Evolutionary conservation across 495 filamentous ascomycete species (phyloP), one percentile per base, ranked within the genome.

Genomic region (Annulohypoxylon bovei): DNA sequence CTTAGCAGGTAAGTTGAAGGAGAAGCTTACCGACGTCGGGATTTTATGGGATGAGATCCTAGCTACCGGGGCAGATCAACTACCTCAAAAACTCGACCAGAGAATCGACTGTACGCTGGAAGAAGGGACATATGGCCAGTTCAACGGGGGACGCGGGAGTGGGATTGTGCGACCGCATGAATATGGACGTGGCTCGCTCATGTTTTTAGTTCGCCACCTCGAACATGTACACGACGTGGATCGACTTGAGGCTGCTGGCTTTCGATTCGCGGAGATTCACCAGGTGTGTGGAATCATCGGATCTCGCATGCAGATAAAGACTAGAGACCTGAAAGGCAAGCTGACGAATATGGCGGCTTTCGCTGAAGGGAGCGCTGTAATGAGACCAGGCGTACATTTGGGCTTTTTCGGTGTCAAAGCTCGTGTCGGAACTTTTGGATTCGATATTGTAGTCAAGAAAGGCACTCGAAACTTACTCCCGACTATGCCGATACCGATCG

Each of bases 31-130:
- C 5, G 79, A 90, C 14, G 77, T 93, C 6, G 94, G 94, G 1
- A 83, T 90, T 14, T 84, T 97, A 2, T 95, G 92, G 81, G 90
- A 95, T 53, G 88, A 91, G 61, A 90, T 97, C 30, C 77, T 96
- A 33, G 79, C 83, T 11, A 95, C 92, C 1, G 87, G 89, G 14
- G 67, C 37, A 14, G 53, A 65, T 44, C 60, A 57, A 22, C 8
- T 46, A 5, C 59, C 57, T 33, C 65, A 39, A 55, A 64, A 55
- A 64, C 40, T 20, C 9, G 39, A 44, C 14, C 28, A 27, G 35
- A 16, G 63, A 9, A n/a, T 68, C 59, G 20, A 58, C 22, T 20
- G 28, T 18, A 33, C 28, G 16, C 14, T 61, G 20, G 62, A 66
- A 49, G 56, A 68, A 47, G 54, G 64, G 12, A 57, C 40, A 2